Conservation (phyloP, 2,329 filamentous ascomycete species). For the Exophiala alcalophila region DNA sequence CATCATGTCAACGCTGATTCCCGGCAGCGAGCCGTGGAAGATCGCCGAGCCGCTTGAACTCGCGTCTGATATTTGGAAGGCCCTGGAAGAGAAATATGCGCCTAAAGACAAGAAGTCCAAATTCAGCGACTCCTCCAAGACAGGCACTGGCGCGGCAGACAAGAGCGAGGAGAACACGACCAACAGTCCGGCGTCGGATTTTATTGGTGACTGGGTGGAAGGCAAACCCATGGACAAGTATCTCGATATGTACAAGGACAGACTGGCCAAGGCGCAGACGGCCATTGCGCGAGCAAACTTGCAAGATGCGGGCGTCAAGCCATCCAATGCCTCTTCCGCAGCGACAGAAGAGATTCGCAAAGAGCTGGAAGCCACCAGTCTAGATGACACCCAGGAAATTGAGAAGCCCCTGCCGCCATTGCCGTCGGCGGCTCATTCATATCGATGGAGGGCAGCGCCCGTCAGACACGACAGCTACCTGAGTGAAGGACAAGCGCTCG, state of each 20-base stretch:
- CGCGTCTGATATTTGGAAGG: constrained; percentile 26
- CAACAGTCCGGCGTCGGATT: constrained; percentile 11
- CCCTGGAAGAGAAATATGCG: constrained; percentile 23
- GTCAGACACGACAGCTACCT: constrained; percentile 21
- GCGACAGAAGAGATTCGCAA: background rate
- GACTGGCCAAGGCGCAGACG: constrained; percentile 1
- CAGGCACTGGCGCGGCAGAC: background rate
- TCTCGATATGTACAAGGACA: constrained; percentile 11
- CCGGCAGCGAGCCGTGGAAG: constrained; percentile 26
- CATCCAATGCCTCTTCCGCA: no score
- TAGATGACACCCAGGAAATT: no score
- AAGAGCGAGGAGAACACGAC: background rate
- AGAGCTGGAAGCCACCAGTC: background rate
- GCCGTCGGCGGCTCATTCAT: no score
- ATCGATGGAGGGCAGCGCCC: constrained; percentile 9
- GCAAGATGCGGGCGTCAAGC: no score
- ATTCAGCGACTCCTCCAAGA: background rate
- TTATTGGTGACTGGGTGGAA: constrained; percentile 18
- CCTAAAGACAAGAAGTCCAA: constrained; percentile 12
- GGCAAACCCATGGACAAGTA: constrained; percentile 22
- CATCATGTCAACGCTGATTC: constrained; percentile 27
- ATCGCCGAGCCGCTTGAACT: constrained; percentile 26
- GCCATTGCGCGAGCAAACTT: background rate
- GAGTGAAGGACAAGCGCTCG: constrained; percentile 13
- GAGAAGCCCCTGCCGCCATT: no score